Evolutionary conservation across 257 asterid species (phyloP), one percentile per base, ranked within the genome.

Genomic region (Forsythia suspensa): DNA sequence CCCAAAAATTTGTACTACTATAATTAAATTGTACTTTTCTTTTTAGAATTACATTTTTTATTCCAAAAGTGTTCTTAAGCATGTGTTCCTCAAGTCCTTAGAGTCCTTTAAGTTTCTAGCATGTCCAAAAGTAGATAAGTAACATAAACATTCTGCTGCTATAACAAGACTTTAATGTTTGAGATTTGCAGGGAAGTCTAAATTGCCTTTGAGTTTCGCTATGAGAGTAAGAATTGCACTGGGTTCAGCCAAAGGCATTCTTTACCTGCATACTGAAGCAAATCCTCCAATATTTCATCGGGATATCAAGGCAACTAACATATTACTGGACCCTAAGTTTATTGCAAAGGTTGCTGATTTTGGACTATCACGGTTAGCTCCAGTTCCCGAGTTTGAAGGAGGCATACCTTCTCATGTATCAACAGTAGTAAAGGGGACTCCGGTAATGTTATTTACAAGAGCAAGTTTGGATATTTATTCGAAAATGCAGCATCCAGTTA

Each of bases 201-300:
- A 90, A 85, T 82, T 79, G 84, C 88, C 94, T 10, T 77, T 86
- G 80, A 80, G 67, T 34, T 94, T 96, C 82, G 90, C 94, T 5
- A 87, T 80, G 91, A 89, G 99, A 83, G 79, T 94, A 83, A 90
- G 85, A 79, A 59, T 94, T 37, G 98, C 97, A 8, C 37, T 92
- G 81, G 96, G 91, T 72, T 89, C 99, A 10, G 93, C 98, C 16
- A 91, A 87, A 85, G 99, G 97, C 85, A 90, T 96, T 65, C 97
- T 96, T 65, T 96, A 96, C 90, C 93, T 96, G 79, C 99, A 96
- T 52, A 86, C 94, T 0, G 99, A 96, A 86, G 99, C 99, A 70
- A 88, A 94, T 87, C 99, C 99, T 73, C 99, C 99, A 41, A 94
- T 96, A 85, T 94, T 91, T 85, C 99, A 96, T 77, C 94, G 99